Base-by-base conservation (phyloP, 2,329 filamentous ascomycete species). In the Penicillium sp. region DNA sequence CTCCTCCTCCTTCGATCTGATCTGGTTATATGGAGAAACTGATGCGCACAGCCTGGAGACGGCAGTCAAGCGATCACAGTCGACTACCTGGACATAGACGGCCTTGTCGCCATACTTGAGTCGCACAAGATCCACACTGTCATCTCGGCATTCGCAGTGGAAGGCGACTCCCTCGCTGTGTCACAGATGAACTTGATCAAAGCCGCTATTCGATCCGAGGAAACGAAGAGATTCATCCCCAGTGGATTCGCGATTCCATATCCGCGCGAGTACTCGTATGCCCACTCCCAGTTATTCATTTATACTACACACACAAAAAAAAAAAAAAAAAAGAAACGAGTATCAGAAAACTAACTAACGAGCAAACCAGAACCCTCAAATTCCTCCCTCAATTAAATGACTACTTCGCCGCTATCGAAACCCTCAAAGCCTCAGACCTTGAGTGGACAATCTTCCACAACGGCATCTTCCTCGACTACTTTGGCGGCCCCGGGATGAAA, bases 41-140 rank as follows among this genome's bases (percentile, higher is more conserved):
- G 38, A 29, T 41, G 26, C n/a, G 17, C 46, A 13, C 9, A 47
- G 38, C 49, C 29, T 21, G 9, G 23, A 19, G 41, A 44, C 7
- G 11, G 21, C 1, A 17, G 4, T 5, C 29, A n/a, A 5, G 15
- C 19, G 4, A 50, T 67, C 7, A 30, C 31, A 9, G 61, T 72
- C 13, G 72, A 76, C 54, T 77, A 76, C 56, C 56, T 19, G 38
- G 60, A 72, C 50, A 54, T 74, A 26, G 63, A 73, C 0, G n/a
- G 52, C 3, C 35, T 74, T 8, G 50, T 59, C 15, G 50, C 65
- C 23, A 49, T 62, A 3, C 66, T 76, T 3, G 68, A 74, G 48
- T 30, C 60, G 0, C 55, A 67, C 29, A 61, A 66, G 7, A 65
- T 72, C 35, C 55, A 70, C 49, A 71, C 70, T 1, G 58, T 71